Percentiles rank a stretch among this genome's conserved stretches.
Evolutionary conservation across 305 asterid species (phyloP).

Genomic region (Solanum chacoense): DNA sequence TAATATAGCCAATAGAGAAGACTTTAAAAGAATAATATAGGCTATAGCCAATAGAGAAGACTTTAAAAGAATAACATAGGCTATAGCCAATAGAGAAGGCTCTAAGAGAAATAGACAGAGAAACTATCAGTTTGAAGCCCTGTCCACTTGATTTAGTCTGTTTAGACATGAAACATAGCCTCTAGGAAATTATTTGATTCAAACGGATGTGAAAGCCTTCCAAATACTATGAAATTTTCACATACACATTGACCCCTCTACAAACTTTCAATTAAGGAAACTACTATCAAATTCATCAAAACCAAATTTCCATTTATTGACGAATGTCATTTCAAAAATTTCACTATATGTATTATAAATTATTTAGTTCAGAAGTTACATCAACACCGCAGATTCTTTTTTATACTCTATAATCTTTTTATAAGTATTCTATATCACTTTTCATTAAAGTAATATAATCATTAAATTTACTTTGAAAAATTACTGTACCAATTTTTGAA

Average conservation of each 20-base stretch:
- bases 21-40: neutral
- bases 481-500: neutral
- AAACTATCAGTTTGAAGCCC: neutral
- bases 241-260: neutral
- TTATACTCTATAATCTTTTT: neutral
- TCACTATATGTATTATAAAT: neutral
- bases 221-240: neutral
- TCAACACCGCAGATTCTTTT: neutral
- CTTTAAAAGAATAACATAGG: neutral
- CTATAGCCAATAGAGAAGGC: neutral
- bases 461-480: neutral
- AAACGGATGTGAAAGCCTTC: neutral
- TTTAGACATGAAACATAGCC: neutral
- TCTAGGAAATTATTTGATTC: neutral
- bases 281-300: neutral
- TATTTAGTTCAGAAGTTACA: neutral
- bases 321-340: neutral
- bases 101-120: constrained; percentile 7
- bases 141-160: neutral
- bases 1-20: neutral
- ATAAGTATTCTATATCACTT: neutral
- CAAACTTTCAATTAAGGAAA: neutral
- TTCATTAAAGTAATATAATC: neutral
- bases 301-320: neutral
- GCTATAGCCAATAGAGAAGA: neutral